Evolutionary conservation across 2,329 filamentous ascomycete species (phyloP), one percentile per base, ranked within the genome.

Genomic region (Phaeophleospora eucalypticola): DNA sequence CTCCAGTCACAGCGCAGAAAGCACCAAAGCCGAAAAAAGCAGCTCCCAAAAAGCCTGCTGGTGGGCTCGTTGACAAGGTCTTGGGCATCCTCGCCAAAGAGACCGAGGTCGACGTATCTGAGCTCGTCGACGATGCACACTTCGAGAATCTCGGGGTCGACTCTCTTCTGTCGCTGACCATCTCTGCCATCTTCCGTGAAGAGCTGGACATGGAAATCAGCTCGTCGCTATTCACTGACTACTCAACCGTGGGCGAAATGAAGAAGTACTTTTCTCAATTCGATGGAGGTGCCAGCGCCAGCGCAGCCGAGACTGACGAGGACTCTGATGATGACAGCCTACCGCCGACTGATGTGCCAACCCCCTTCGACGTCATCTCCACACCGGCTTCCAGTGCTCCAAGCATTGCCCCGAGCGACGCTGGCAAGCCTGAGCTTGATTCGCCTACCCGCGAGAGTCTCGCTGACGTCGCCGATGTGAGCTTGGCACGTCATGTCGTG

Each of bases 81-180:
- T 81, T 84, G 64, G 76, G 78, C 44, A 85, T 83, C 46, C 81
- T 87, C 52, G 80, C 83, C n/a, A 73, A 77, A 32, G 84, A 87
- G 64, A 79, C 78, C 39, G 79, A 80, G 51, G 72, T 83, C 16
- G 75, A 79, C 42, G 72, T 76, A 58, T 70, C 71, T 16, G 79
- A 83, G 59, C 72, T 83, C 43, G 75, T 79, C 10, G 78, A 82
- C 43, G 76, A 79, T 43, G 73, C 79, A 43, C 76, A 77, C 41
- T 82, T 82, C 55, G 78, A 80, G 54, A 80, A 82, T 57, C 74
- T 82, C 18, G 79, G 79, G 49, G 78, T 82, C 24, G 79, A 82
- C 63, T 82, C 79, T 6, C 69, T 82, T 15, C 74, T 82, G 53
- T 81, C 79, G 1, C 60, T 82, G 46, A 81, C 78, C 20, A 79